Conservation (phyloP, 345 rosid genomes). For the Eucalyptus polybractea region DNA sequence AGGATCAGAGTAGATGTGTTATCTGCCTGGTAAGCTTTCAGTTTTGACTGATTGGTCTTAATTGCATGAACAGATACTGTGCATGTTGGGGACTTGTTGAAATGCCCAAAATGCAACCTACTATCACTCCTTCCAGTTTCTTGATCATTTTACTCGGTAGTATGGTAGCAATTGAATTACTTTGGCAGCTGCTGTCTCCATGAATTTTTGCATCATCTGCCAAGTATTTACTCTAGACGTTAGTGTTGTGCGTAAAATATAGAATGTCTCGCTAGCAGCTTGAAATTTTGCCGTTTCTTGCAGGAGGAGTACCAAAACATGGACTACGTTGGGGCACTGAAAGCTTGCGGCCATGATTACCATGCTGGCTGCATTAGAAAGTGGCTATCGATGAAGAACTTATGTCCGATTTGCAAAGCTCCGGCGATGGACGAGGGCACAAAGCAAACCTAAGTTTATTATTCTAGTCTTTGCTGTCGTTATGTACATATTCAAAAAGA, state of each 20-base stretch:
- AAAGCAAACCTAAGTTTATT: constrained; percentile 3
- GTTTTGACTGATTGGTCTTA: not conserved
- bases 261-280: not conserved
- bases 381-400: constrained; percentile 81
- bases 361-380: constrained; percentile 67
- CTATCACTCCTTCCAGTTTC: not conserved
- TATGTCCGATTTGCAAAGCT: constrained; percentile 85
- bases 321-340: constrained; percentile 43
- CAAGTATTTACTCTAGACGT: not conserved
- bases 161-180: not conserved
- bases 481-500: not conserved
- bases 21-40: constrained; percentile 72
- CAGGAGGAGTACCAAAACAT: constrained; percentile 70
- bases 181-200: not conserved
- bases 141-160: not conserved
- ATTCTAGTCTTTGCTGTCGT: not conserved
- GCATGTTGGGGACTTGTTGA: not conserved
- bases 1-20: constrained; percentile 47
- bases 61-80: not conserved
- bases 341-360: constrained; percentile 61
- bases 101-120: not conserved
- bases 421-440: constrained; percentile 23
- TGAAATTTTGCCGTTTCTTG: not conserved
- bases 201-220: not conserved
- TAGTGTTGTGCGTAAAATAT: not conserved